phyloP scores from a whole-genome alignment of 345 rosid genomes.

The Pseudoturritis turrita region DNA sequence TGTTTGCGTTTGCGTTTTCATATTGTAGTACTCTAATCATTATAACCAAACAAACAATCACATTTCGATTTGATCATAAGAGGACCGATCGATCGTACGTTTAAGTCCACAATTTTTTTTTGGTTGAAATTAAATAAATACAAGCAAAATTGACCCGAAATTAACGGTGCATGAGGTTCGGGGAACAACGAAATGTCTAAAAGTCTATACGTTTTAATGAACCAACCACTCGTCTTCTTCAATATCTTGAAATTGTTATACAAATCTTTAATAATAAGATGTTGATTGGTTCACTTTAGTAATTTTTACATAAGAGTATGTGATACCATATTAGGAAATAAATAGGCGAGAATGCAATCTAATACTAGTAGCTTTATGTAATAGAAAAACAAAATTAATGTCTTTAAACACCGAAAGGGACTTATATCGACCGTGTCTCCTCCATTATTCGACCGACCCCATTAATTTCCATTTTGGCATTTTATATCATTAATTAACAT shows the following conservation, averaged over 20 bases:
- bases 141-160: not conserved
- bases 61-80: not conserved
- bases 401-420: slow-evolving; percentile 14
- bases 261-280: not conserved
- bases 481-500: not conserved
- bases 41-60: not conserved
- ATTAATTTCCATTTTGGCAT: slow-evolving; percentile 3
- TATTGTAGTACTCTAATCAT: not conserved
- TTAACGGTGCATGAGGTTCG: not conserved
- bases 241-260: not conserved
- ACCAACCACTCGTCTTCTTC: slow-evolving; percentile 18
- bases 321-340: slow-evolving; percentile 1
- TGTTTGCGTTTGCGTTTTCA: not conserved
- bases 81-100: not conserved
- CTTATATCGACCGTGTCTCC: slow-evolving; percentile 26
- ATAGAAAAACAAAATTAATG: not conserved
- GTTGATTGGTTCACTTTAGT: slow-evolving; percentile 13
- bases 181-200: slow-evolving; percentile 9
- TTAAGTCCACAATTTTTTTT: not conserved
- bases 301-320: not conserved
- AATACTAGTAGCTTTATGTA: slow-evolving; percentile 11
- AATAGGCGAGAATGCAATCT: slow-evolving; percentile 1
- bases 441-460: slow-evolving; percentile 18
- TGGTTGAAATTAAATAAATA: not conserved
- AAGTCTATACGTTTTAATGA: slow-evolving; percentile 19